These are phyloP conservation scores for Cytospora schulzeri DNA, from an alignment of 2,329 filamentous ascomycete genomes.

Conservation along the genomic window DNA sequence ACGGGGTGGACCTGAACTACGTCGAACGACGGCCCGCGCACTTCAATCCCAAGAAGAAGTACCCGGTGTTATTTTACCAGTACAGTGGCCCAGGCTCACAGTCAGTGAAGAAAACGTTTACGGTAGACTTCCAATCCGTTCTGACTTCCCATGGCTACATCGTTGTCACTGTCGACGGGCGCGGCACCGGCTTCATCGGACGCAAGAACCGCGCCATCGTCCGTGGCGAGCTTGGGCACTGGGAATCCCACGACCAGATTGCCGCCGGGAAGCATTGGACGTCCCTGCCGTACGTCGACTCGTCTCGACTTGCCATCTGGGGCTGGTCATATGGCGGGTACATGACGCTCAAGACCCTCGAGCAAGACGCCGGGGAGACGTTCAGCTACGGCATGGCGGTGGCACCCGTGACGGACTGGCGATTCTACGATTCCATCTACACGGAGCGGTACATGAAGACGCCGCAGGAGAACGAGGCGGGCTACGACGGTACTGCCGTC, in stretches of 20 bases:
- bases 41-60: slow-evolving; percentile 80
- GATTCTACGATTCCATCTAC: slow-evolving; percentile 92
- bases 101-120: slow-evolving; percentile 77
- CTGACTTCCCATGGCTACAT: slow-evolving; percentile 87
- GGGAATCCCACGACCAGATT: slow-evolving; percentile 89
- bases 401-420: slow-evolving; percentile 97
- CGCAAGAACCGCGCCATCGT: slow-evolving; percentile 80
- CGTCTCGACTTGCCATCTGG: slow-evolving; percentile 86
- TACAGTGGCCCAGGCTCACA: slow-evolving; percentile 97
- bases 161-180: slow-evolving; percentile 90
- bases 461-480: slow-evolving; percentile 75
- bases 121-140: slow-evolving; percentile 87
- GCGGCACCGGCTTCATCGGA: slow-evolving; percentile 89
- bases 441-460: slow-evolving; percentile 98
- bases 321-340: slow-evolving; percentile 98
- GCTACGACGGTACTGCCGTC: slow-evolving; percentile 77
- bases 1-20: slow-evolving; percentile 70
- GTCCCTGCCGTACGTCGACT: slow-evolving; percentile 79
- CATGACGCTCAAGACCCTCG: slow-evolving; percentile 90
- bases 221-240: slow-evolving; percentile 80
- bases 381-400: slow-evolving; percentile 98
- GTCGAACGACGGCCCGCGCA: slow-evolving; percentile 88
- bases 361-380: slow-evolving; percentile 83
- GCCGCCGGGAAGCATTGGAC: slow-evolving; percentile 85
- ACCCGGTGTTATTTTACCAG: slow-evolving; percentile 92